Evolutionary conservation across 75 land plant species (phyloP).

Genomic region (Isoetes taiwanensis): DNA sequence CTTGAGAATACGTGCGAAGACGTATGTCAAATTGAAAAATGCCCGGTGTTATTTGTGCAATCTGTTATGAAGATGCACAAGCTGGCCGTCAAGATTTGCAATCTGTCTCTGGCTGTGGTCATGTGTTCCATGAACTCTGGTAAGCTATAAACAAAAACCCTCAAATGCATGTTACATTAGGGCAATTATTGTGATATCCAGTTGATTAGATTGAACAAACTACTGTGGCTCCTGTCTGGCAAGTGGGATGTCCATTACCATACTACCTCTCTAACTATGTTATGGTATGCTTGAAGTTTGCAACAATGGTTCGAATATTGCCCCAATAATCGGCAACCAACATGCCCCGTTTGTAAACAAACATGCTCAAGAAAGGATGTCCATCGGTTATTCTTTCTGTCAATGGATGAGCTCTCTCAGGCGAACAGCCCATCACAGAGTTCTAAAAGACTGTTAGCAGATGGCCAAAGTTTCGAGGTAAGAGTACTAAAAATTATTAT

Average conservation of each 20-base stretch:
- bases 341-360: conserved; percentile 85
- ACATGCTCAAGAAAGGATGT: conserved; percentile 29
- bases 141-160: too few species aligned
- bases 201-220: too few species aligned
- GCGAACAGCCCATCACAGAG: conserved; percentile 14
- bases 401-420: conserved; percentile 23
- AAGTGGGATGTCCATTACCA: too few species aligned
- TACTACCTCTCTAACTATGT: too few species aligned
- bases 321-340: conserved; percentile 41
- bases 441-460: not conserved
- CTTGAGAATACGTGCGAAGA: too few species aligned
- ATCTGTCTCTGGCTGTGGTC: conserved; percentile 75
- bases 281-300: conserved; percentile 23
- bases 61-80: conserved; percentile 80
- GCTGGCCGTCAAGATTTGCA: conserved; percentile 66
- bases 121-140: conserved; percentile 97
- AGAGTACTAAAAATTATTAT: not conserved
- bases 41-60: conserved; percentile 82
- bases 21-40: too few species aligned
- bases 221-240: too few species aligned
- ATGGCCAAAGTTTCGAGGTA: conserved; percentile 7
- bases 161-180: too few species aligned
- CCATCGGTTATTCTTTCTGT: conserved; percentile 74
- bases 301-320: conserved; percentile 94
- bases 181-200: too few species aligned